Evolutionary conservation across 2,329 filamentous ascomycete genomes (phyloP), one percentile per base, ranked within the genome.

Genomic region (Hyphodiscus sp.): DNA sequence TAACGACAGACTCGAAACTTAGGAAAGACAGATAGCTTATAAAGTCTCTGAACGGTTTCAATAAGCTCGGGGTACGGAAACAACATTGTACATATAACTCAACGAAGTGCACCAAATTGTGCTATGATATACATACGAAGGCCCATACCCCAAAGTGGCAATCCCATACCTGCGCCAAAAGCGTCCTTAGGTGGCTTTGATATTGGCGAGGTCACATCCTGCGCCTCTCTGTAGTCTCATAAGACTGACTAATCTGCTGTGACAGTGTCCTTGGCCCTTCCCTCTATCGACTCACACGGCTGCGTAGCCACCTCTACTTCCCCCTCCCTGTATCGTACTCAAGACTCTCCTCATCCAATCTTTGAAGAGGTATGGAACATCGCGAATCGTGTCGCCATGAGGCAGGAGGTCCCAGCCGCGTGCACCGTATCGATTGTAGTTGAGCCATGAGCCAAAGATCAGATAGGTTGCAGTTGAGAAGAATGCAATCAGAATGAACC

Each of bases 371-470:
- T 96, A 97, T 2, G 94, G 94, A 19, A 96, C 74, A 67, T 99
- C 94, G 59, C 92, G 85, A 63, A 97, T 87, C 0, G 89, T 87
- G 70, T 99, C 94, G 60, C 88, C 88, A 68, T 97, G 92, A 15
- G 94, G 94, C 18, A 97, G 77, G 18, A 96, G 79, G 66, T 97
- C 94, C 91, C 91, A 97, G 53, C 94, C 94, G 45, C 92, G 81
- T 50, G 92, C 91, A 47, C 92, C 92, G 71, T 96, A 96, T 58
- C 91, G 88, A 75, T 91, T 96, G 79, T 97, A 97, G 76, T 97
- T 97, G 69, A 97, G 84, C 94, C 94, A 99, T 19, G 91, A 95
- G 60, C 92, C 91, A 67, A 97, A 97, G 69, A 97, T 96, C 61
- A 99, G 85, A 73, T 97, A 99, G 20, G 91, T 76, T 1, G 94